A percentile compares a stretch with the other conserved stretches of the same genome.
These are phyloP conservation scores for Artemisia argyi DNA, from an alignment of 129 eudicot species.

Conservation along the genomic window DNA sequence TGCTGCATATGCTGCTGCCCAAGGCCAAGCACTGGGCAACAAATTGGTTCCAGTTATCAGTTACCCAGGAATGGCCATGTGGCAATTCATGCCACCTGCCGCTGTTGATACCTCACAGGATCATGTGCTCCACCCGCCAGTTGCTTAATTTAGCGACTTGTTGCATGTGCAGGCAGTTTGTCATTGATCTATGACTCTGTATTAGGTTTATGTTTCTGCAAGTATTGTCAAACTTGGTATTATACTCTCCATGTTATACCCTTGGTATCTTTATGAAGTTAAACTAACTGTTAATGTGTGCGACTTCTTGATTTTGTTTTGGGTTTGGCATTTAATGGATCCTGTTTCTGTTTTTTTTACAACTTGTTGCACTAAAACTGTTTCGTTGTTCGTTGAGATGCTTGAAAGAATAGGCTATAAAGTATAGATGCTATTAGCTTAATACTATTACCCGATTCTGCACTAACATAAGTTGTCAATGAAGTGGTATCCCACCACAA, in stretches of 20 bases:
- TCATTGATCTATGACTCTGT: conserved; percentile 34
- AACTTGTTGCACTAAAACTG: conserved; percentile 26
- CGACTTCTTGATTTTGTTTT: not conserved
- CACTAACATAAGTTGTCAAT: conserved; percentile 18
- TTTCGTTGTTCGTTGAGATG: not conserved
- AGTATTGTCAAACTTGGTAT: conserved; percentile 18
- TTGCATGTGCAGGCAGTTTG: conserved; percentile 24
- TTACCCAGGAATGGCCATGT: conserved; percentile 94
- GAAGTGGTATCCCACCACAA: conserved; percentile 1
- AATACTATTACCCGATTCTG: conserved; percentile 13
- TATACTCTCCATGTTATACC: conserved; percentile 25
- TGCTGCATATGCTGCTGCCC: conserved; percentile 60
- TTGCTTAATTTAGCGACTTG: conserved; percentile 52
- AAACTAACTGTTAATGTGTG: conserved; percentile 31
- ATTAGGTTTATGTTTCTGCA: conserved; percentile 31
- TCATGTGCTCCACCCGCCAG: conserved; percentile 91
- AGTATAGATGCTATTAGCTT: conserved; percentile 1
- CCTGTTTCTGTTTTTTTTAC: not conserved
- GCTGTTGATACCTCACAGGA: conserved; percentile 86
- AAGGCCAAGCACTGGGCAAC: conserved; percentile 50
- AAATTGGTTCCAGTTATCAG: conserved; percentile 76
- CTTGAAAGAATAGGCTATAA: not conserved
- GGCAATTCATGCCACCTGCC: conserved; percentile 99
- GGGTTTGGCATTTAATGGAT: not conserved
- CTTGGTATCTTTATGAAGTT: conserved; percentile 26